Conservation (phyloP, 805 yeast species). For the Metschnikowia reukaufii region DNA sequence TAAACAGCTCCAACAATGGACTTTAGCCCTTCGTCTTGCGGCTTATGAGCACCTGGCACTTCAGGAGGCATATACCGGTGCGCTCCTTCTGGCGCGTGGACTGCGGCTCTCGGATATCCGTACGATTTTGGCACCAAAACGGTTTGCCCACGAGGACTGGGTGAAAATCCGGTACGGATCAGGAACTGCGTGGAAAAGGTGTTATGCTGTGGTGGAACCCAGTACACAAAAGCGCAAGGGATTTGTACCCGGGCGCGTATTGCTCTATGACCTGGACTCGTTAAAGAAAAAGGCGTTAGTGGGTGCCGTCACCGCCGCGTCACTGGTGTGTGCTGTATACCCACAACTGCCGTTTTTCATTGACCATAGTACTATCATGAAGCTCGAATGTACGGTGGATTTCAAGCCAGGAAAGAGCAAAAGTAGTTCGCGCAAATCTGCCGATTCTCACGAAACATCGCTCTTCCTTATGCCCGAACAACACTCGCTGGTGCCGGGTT, state of each 20-base stretch:
- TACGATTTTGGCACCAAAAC: conserved; percentile 79
- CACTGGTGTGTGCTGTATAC: conserved; percentile 83
- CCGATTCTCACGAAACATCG: conserved; percentile 41
- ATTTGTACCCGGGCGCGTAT: conserved; percentile 61
- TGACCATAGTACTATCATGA: conserved; percentile 84
- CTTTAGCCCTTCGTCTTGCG: conserved; percentile 76
- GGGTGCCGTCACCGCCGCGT: conserved; percentile 73
- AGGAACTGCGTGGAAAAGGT: conserved; percentile 97
- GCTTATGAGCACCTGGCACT: conserved; percentile 76
- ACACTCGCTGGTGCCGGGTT: conserved; percentile 48
- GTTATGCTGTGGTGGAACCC: conserved; percentile 87
- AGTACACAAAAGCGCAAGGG: conserved; percentile 49
- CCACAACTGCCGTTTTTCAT: conserved; percentile 82
- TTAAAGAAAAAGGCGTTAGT: conserved; percentile 67
- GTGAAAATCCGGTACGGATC: conserved; percentile 91
- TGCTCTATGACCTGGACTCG: conserved; percentile 82
- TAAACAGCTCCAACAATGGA: conserved; percentile 72
- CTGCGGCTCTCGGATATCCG: conserved; percentile 82
- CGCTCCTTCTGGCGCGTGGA: conserved; percentile 88
- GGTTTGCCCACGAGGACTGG: conserved; percentile 91
- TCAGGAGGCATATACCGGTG: conserved; percentile 97
- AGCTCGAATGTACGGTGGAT: conserved; percentile 77
- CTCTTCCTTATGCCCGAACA: conserved; percentile 46
- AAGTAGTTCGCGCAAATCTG: no score
- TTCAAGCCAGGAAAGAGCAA: no score